These are phyloP conservation scores for Termitomyces sp. DNA, from an alignment of 768 basidiomycete genomes.

Conservation along the genomic window DNA sequence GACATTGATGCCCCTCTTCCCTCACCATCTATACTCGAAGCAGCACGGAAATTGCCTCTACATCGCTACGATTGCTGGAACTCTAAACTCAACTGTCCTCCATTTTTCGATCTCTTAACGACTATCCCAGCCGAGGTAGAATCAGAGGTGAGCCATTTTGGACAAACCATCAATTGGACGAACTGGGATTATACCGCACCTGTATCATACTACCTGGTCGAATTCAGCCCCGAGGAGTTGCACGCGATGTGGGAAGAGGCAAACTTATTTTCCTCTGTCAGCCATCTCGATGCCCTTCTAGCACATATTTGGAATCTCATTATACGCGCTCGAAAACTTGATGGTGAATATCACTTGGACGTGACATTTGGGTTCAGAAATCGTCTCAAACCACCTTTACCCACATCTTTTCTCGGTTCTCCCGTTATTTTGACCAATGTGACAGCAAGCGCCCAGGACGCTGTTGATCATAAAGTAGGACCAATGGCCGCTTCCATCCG, in stretches of 20 bases:
- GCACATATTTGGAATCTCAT: conserved; percentile 33
- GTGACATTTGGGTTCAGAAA: conserved; percentile 21
- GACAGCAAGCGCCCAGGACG: conserved; percentile 10
- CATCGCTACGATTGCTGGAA: conserved; percentile 30
- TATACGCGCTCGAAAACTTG: conserved; percentile 24
- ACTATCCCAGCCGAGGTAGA: conserved; percentile 15
- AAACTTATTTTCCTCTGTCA: conserved; percentile 16
- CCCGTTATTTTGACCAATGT: conserved; percentile 27
- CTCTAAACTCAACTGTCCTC: conserved; percentile 18
- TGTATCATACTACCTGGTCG: conserved; percentile 20
- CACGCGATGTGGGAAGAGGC: conserved; percentile 29
- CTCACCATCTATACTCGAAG: conserved; percentile 18
- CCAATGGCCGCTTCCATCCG: conserved; percentile 26
- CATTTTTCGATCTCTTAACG: conserved; percentile 13
- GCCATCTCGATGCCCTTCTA: conserved; percentile 32
- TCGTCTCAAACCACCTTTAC: conserved; percentile 20
- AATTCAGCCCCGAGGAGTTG: conserved; percentile 24
- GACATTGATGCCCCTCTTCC: conserved; percentile 23
- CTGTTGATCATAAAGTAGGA: conserved; percentile 9
- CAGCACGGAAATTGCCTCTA: conserved; percentile 20
- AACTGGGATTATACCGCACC: conserved; percentile 25
- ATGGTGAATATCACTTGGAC: conserved; percentile 17
- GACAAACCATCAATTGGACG: conserved; percentile 24
- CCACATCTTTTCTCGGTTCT: conserved; percentile 27
- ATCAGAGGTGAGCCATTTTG: conserved; percentile 8